These are phyloP conservation scores for Cystofilobasidium bisporidii DNA, from an alignment of 768 basidiomycete species.

Conservation along the genomic window DNA sequence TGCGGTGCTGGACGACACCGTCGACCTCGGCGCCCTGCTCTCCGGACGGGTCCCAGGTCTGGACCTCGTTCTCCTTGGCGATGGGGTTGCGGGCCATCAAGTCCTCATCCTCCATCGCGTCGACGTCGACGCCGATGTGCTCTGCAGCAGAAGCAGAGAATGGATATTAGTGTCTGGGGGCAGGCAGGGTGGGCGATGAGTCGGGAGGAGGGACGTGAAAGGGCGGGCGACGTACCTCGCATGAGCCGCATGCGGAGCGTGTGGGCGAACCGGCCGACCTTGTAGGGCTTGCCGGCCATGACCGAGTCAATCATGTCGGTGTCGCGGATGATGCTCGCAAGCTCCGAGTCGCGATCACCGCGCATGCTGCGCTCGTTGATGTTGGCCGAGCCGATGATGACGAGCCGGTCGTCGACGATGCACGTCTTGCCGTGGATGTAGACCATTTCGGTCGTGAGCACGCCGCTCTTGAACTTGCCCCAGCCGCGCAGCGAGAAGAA, in stretches of 20 bases:
- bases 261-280: slow-evolving; percentile 95
- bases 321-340: slow-evolving; percentile 84
- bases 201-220: too few species aligned
- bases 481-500: slow-evolving; percentile 88
- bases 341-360: slow-evolving; percentile 92
- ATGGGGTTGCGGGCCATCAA: slow-evolving; percentile 51
- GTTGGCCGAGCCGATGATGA: slow-evolving; percentile 59
- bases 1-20: slow-evolving; percentile 37
- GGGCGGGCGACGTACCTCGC: slow-evolving; percentile 45
- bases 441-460: slow-evolving; percentile 80
- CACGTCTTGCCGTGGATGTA: slow-evolving; percentile 70
- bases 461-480: slow-evolving; percentile 76
- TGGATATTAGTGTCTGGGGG: too few species aligned
- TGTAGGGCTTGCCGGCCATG: slow-evolving; percentile 89
- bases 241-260: slow-evolving; percentile 84
- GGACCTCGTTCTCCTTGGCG: slow-evolving; percentile 48
- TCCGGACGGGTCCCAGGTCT: slow-evolving; percentile 62
- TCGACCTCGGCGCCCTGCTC: slow-evolving; percentile 48
- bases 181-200: too few species aligned
- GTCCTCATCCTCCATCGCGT: slow-evolving; percentile 69
- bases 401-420: slow-evolving; percentile 89
- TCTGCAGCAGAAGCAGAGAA: slow-evolving; percentile 43
- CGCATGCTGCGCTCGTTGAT: slow-evolving; percentile 90
- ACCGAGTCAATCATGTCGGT: slow-evolving; percentile 95
- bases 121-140: slow-evolving; percentile 90